phyloP scores from a whole-genome alignment of 192 early-diverging fungal species.

The Funneliformis geosporum region DNA sequence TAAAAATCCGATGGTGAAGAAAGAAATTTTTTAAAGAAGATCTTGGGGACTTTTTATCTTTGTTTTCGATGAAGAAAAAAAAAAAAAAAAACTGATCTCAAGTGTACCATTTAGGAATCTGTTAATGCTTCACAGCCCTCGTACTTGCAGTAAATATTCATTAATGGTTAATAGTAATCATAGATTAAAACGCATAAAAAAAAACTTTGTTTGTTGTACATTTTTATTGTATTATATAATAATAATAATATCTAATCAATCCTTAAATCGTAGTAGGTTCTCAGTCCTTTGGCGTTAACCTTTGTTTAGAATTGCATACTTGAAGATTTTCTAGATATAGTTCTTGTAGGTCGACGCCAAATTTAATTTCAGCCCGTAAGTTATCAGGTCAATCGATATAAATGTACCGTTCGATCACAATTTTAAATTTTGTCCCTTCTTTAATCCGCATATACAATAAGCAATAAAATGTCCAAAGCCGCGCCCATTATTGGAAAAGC shows the following conservation, averaged over 20 bases:
- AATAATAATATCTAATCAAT: neutral
- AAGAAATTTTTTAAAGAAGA: neutral
- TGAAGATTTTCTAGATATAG: no score
- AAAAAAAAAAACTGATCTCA: neutral
- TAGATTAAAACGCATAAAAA: neutral
- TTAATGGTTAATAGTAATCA: neutral
- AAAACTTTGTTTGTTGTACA: no score
- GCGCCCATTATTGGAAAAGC: neutral
- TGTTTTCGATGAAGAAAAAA: neutral
- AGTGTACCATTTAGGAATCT: neutral
- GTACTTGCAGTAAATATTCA: neutral
- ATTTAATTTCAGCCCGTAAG: no score
- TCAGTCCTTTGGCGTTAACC: no score
- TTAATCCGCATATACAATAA: no score
- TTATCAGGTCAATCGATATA: no score
- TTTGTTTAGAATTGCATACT: no score
- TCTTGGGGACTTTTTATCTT: neutral
- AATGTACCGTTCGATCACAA: no score
- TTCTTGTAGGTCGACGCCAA: no score
- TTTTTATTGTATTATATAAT: no score
- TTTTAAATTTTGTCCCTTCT: no score
- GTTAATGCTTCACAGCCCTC: neutral
- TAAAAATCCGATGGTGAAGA: neutral
- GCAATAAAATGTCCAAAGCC: neutral
- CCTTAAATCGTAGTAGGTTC: neutral